These are phyloP conservation scores for Pichia sp. DNA, from an alignment of 1,139 yeast species.

Conservation along the genomic window DNA sequence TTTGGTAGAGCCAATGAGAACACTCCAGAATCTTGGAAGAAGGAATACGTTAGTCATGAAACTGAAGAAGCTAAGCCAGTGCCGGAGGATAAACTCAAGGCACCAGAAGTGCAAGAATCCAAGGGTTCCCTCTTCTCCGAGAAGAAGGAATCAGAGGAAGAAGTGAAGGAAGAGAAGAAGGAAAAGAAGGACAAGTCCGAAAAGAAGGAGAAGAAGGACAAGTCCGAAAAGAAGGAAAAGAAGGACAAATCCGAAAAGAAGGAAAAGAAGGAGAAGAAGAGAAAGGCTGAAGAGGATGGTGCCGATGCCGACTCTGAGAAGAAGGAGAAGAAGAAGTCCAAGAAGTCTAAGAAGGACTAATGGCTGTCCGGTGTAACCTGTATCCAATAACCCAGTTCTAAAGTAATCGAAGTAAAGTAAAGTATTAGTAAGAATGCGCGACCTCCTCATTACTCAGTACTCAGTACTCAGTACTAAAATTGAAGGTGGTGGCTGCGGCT, in stretches of 20 bases:
- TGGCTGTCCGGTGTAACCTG: too few species aligned
- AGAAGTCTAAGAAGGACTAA: constrained; percentile 34
- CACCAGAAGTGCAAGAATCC: constrained; percentile 40
- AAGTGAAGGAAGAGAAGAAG: constrained; percentile 33
- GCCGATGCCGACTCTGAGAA: constrained; percentile 19
- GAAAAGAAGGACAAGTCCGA: constrained; percentile 45
- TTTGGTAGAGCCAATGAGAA: constrained; percentile 88
- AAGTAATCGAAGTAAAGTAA: too few species aligned
- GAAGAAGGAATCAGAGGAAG: constrained; percentile 28
- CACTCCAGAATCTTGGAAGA: constrained; percentile 92
- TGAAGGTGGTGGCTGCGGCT: too few species aligned
- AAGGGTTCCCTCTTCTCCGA: constrained; percentile 34
- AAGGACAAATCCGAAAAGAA: constrained; percentile 48
- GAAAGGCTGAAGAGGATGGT: background rate
- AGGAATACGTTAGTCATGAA: constrained; percentile 75
- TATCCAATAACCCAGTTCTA: too few species aligned
- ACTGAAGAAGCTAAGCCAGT: constrained; percentile 45
- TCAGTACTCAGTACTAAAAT: too few species aligned
- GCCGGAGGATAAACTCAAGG: constrained; percentile 31
- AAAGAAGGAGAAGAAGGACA: constrained; percentile 50
- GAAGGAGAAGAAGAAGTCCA: constrained; percentile 15
- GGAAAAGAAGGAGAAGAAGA: constrained; percentile 39
- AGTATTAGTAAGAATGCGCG: too few species aligned
- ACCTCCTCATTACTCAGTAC: too few species aligned
- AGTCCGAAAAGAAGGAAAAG: constrained; percentile 46